Evolutionary conservation across 2,329 filamentous ascomycete genomes (phyloP), one percentile per base, ranked within the genome.

Genomic region (Hymenoscyphus occultus): DNA sequence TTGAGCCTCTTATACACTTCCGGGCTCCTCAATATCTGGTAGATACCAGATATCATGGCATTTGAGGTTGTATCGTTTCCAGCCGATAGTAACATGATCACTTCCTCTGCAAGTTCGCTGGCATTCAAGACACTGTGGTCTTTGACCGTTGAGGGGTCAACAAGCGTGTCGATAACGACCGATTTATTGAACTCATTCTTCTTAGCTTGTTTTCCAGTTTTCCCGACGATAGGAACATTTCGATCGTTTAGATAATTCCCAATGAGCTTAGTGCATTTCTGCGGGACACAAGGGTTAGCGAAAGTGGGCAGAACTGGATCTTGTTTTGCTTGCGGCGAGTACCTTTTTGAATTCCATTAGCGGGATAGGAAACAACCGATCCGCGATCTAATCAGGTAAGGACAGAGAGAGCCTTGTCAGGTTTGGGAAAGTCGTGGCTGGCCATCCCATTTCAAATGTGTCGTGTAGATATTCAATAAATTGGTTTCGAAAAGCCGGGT

Each of bases 281-380:
- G 42, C 19, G 14, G n/a, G 9, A n/a, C 16, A 48, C 19, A 7
- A 5, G 10, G n/a, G 42, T 48, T 19, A 48, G 42, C 42, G 5
- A 19, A n/a, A n/a, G 16, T 16, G 19, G 16, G n/a, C 9, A n/a
- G 16, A n/a, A 31, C 16, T 7, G 10, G 32, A 32, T 13, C 6
- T 32, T 31, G 28, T 2, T 28, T 28, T 28, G 28, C 0, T 35
- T 32, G 12, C 7, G 13, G 6, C 32, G 10, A 5, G 16, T 14
- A 39, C 31, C 28, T 35, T 58, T 58, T 58, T 58, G 31, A 58
- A 58, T 39, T 58, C 56, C 56, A 58, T 32, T 32, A 58, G n/a
- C 19, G 56, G 56, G 9, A 58, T 32, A n/a, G 56, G 56, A 7
- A 58, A 35, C 28, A 32, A 32, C n/a, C 7, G n/a, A n/a, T 39